These are phyloP conservation scores for Stephania cephalantha DNA, from an alignment of 164 flowering plant species.

Conservation along the genomic window DNA sequence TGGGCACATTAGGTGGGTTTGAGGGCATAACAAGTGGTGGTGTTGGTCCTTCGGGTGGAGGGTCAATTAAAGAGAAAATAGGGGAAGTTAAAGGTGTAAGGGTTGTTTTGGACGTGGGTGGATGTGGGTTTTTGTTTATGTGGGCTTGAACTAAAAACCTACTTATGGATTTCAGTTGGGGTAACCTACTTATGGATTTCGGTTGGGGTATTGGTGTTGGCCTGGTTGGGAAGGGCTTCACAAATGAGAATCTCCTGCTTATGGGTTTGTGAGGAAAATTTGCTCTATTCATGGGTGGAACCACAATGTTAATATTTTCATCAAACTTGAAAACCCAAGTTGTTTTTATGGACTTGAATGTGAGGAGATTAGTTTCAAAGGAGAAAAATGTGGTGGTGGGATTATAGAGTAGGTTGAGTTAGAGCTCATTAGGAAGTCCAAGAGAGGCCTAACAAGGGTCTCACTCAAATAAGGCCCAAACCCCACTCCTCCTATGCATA, in stretches of 20 bases:
- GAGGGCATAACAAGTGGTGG: constrained; percentile 23
- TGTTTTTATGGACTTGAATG: constrained; percentile 35
- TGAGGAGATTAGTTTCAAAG: constrained; percentile 22
- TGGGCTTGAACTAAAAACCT: constrained; percentile 42
- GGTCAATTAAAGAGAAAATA: background rate
- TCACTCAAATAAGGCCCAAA: constrained; percentile 37
- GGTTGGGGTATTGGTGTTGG: constrained; percentile 58
- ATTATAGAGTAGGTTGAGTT: constrained; percentile 50
- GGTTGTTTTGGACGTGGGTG: constrained; percentile 32
- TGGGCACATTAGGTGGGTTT: constrained; percentile 27
- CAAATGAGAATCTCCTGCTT: constrained; percentile 45
- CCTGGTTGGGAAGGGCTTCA: constrained; percentile 49
- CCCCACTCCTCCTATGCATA: constrained; percentile 27
- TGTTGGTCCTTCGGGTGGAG: constrained; percentile 13
- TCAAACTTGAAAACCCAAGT: constrained; percentile 34
- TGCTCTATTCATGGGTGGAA: constrained; percentile 15
- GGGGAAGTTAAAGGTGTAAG: constrained; percentile 14
- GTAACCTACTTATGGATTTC: too few relatives aligned
- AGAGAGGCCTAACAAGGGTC: constrained; percentile 38
- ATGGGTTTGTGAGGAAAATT: constrained; percentile 8
- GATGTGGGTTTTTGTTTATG: constrained; percentile 32
- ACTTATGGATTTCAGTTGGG: constrained; percentile 37
- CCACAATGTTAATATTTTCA: constrained; percentile 24
- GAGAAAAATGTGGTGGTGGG: constrained; percentile 25
- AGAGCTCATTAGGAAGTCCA: constrained; percentile 34